Percentiles rank a stretch among this genome's conserved stretches.
Conservation (phyloP, 768 basidiomycete species). For the Multifurca ochricompacta region DNA sequence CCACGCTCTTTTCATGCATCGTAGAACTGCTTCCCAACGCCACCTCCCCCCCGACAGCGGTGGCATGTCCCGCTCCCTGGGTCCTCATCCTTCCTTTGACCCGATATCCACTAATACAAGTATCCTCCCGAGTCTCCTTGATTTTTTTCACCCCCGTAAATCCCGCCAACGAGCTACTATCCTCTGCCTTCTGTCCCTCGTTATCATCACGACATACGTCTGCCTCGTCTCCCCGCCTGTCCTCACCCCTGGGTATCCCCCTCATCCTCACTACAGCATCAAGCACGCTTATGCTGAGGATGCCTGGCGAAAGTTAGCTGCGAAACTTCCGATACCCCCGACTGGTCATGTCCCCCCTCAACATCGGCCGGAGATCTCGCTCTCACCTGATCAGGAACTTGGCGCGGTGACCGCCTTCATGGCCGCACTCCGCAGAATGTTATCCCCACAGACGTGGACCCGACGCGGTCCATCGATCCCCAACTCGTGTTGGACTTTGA, state of each 20-base stretch:
- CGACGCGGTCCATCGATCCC: conserved; percentile 60
- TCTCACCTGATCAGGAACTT: conserved; percentile 55
- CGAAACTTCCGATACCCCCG: conserved; percentile 2
- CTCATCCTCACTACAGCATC: not conserved
- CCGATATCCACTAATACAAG: not conserved
- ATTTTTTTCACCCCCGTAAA: conserved; percentile 15
- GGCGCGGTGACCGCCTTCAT: conserved; percentile 70
- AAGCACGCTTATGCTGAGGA: not conserved
- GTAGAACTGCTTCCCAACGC: conserved; percentile 13
- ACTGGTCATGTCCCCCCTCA: conserved; percentile 21
- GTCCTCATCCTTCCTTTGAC: not conserved
- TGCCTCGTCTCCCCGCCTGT: conserved; percentile 17
- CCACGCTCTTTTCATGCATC: conserved; percentile 14
- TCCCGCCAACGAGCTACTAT: conserved; percentile 16
- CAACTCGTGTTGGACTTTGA: conserved; percentile 80
- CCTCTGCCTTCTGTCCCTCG: conserved; percentile 17
- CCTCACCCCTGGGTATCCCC: not conserved
- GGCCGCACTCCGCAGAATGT: conserved; percentile 65
- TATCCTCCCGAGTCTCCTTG: not conserved
- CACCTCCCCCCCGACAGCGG: not conserved
- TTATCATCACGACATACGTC: conserved; percentile 11
- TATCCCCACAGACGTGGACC: conserved; percentile 59
- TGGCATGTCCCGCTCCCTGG: conserved; percentile 1
- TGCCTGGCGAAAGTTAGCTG: conserved; percentile 12
- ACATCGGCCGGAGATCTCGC: conserved; percentile 34